Percentiles rank a stretch among this genome's conserved stretches.
Conservation (phyloP, 163 green algal species). For the Chloromonas sp. region DNA sequence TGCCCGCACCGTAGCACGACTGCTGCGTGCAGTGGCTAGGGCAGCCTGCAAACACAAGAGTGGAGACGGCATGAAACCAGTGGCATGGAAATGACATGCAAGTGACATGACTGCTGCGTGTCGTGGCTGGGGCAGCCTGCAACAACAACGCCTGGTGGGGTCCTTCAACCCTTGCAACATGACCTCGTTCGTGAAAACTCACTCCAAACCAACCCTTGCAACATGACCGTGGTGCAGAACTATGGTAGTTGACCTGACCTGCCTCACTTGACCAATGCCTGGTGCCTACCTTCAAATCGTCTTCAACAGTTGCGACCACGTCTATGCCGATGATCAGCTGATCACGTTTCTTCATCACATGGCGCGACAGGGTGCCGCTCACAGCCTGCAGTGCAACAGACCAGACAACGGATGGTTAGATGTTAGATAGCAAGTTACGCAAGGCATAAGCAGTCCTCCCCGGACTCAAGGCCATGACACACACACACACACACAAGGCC, state of each 20-base stretch:
- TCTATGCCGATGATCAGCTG: conserved; percentile 65
- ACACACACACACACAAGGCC: too few species aligned
- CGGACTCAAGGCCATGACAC: too few species aligned
- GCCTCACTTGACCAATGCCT: too few species aligned
- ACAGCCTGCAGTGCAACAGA: conserved; percentile 47
- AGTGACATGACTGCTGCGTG: conserved; percentile 35
- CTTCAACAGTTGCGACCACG: conserved; percentile 51
- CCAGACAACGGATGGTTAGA: background rate
- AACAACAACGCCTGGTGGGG: too few species aligned
- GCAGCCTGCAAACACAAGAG: conserved; percentile 1
- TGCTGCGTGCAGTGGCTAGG: conserved; percentile 25
- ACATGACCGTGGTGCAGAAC: too few species aligned
- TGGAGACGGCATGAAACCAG: too few species aligned
- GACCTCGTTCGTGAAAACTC: too few species aligned
- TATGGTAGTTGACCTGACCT: too few species aligned
- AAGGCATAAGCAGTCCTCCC: too few species aligned
- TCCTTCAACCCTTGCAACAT: too few species aligned
- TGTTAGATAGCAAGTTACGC: background rate
- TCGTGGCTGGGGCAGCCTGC: conserved; percentile 25
- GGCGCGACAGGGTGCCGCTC: conserved; percentile 53
- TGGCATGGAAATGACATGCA: too few species aligned
- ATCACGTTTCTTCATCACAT: conserved; percentile 70
- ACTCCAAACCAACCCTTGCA: too few species aligned
- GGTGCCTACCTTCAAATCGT: conserved; percentile 42
- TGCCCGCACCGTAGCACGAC: conserved; percentile 29